Evolutionary conservation across 805 yeast species (phyloP), one percentile per base, ranked within the genome.

Genomic region (Starmerella cellae): DNA sequence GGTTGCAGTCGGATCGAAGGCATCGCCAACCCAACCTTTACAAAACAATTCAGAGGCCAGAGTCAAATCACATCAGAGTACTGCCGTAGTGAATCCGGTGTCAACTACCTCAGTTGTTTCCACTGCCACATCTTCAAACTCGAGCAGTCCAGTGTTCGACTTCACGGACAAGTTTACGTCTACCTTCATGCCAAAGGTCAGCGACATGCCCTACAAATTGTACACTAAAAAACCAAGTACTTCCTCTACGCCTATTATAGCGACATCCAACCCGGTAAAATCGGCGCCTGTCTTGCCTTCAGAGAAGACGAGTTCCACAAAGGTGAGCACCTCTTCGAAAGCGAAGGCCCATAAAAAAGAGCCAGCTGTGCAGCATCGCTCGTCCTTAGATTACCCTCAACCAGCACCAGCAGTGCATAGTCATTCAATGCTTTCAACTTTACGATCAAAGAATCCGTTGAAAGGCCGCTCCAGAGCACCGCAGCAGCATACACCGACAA

Each of bases 121-220:
- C 28, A 10, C 30, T 13, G 26, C 42, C 3, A 19, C 41, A n/a
- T 33, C 38, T 5, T 21, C 37, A 17, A 3, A 35, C 28, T 16
- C 36, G 16, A 13, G 21, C 14, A 30, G 39, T 22, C 43, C 46
- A 1, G 26, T 14, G 17, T 38, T 39, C 18, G 44, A 39, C 31
- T 37, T 45, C 32, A 28, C 46, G 10, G 47, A 39, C 21, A 31
- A 30, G 28, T 37, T 38, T 6, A 20, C 28, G 13, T 17, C 46
- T 19, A 27, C 38, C 16, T 39, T n/a, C 9, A 36, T 50, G 49
- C 54, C 54, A 11, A 44, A 42, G 27, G 49, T 51, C 19, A 38
- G 40, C 18, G 54, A 52, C 33, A 52, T 52, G 56, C 53, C 52
- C n/a, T 52, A 52, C 42, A 37, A 44, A 18, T 31, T 51, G 48